phyloP scores from a whole-genome alignment of 73 alveolate species.

The Tetrahymena thermophila region DNA sequence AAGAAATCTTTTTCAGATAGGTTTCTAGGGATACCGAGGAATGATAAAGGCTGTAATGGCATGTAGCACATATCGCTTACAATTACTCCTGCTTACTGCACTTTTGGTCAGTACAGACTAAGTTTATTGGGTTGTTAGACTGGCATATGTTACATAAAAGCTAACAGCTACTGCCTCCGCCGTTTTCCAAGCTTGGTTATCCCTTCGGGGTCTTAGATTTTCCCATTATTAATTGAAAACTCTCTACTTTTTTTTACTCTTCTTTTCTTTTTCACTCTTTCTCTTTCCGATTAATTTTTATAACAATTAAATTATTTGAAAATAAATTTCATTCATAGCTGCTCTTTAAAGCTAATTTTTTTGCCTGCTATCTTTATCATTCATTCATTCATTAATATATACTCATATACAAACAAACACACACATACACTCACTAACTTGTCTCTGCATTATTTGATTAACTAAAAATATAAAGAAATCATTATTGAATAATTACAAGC shows the following conservation, averaged over 20 bases:
- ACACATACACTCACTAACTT: no score
- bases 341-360: background rate
- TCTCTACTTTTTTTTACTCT: background rate
- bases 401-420: background rate
- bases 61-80: background rate
- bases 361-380: background rate
- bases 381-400: background rate
- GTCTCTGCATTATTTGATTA: no score
- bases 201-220: background rate
- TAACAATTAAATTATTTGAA: background rate
- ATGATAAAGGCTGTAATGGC: background rate
- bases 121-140: background rate
- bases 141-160: background rate
- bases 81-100: background rate
- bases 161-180: background rate
- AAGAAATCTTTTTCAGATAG: background rate
- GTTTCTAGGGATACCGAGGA: conserved; percentile 5
- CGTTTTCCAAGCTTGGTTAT: background rate
- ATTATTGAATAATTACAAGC: background rate
- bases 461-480: background rate
- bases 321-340: background rate
- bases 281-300: background rate
- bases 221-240: background rate
- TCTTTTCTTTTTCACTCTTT: background rate
- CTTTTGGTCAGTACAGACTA: background rate